These are phyloP conservation scores for Stachybotrys elegans DNA, from an alignment of 2,329 filamentous ascomycete species.

Conservation along the genomic window DNA sequence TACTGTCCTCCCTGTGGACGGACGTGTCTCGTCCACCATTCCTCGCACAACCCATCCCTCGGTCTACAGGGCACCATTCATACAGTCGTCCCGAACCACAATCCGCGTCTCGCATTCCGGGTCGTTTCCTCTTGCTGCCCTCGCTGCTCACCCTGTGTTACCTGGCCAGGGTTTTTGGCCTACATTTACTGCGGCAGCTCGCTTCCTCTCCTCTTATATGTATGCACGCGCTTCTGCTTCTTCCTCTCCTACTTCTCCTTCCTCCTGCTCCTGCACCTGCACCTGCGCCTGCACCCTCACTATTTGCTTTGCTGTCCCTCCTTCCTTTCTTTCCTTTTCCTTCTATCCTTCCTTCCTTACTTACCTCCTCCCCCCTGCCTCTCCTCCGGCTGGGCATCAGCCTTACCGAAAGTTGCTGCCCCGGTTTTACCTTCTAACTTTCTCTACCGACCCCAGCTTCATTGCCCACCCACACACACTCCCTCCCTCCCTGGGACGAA, in stretches of 20 bases:
- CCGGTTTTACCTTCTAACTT: constrained; percentile 1
- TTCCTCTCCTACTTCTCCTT: not conserved
- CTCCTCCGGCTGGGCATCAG: constrained; percentile 1
- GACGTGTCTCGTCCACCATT: constrained; percentile 31
- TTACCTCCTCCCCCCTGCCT: not conserved
- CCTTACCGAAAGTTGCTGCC: constrained; percentile 3
- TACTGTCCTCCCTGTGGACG: not conserved
- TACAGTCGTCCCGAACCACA: constrained; percentile 7
- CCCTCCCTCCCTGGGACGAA: no score
- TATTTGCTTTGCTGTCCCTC: not conserved
- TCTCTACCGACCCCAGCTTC: not conserved
- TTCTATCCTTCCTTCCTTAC: constrained; percentile 1
- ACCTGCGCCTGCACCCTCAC: not conserved
- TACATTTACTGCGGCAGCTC: not conserved
- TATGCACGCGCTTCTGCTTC: no score
- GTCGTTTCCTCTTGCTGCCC: constrained; percentile 12
- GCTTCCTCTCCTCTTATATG: not conserved
- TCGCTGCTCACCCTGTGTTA: constrained; percentile 7
- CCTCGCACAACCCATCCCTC: constrained; percentile 24
- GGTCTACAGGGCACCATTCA: constrained; percentile 15
- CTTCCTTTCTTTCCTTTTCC: constrained; percentile 2
- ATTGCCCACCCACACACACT: not conserved
- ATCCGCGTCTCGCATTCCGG: constrained; percentile 17
- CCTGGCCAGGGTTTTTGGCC: not conserved
- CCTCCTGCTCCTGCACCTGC: not conserved